Conservation (phyloP, 1,139 yeast species). For the Zygoascus sp. region DNA sequence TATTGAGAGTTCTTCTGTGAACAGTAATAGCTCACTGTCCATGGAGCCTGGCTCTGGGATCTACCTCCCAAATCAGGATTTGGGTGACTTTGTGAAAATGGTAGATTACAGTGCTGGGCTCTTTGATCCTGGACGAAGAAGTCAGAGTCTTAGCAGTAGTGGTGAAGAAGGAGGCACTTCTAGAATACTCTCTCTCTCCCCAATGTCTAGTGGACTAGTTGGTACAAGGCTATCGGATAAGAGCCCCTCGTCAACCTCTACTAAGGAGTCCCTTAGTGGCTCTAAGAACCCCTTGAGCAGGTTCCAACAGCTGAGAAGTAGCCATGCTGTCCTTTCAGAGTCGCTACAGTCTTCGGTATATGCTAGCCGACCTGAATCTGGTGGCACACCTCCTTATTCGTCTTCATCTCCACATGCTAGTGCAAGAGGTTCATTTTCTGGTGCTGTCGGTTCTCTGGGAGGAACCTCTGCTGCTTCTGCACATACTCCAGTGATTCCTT, state of each 20-base stretch:
- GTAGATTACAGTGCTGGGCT: constrained; percentile 50
- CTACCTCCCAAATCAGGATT: constrained; percentile 55
- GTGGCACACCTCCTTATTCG: constrained; percentile 6
- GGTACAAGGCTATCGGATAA: neutral
- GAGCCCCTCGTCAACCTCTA: neutral
- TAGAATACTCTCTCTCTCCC: neutral
- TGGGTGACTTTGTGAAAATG: constrained; percentile 75
- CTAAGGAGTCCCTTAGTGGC: constrained; percentile 5
- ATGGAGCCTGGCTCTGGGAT: constrained; percentile 36
- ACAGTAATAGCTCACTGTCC: constrained; percentile 25
- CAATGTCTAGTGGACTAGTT: neutral
- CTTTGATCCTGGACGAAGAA: constrained; percentile 11
- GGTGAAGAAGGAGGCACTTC: constrained; percentile 5
- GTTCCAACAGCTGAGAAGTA: constrained; percentile 46
- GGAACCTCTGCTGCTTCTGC: constrained; percentile 36
- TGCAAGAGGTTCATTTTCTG: constrained; percentile 12
- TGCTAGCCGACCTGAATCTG: constrained; percentile 14
- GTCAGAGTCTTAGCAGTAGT: constrained; percentile 9
- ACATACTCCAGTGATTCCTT: constrained; percentile 35
- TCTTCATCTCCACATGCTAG: constrained; percentile 9
- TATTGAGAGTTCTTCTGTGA: constrained; percentile 25
- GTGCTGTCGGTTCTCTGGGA: constrained; percentile 9
- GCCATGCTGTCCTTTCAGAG: constrained; percentile 43
- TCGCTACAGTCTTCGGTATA: constrained; percentile 30
- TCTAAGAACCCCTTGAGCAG: constrained; percentile 36